Base-by-base conservation (phyloP, 2,329 filamentous ascomycete genomes). In the Talaromyces marneffei region DNA sequence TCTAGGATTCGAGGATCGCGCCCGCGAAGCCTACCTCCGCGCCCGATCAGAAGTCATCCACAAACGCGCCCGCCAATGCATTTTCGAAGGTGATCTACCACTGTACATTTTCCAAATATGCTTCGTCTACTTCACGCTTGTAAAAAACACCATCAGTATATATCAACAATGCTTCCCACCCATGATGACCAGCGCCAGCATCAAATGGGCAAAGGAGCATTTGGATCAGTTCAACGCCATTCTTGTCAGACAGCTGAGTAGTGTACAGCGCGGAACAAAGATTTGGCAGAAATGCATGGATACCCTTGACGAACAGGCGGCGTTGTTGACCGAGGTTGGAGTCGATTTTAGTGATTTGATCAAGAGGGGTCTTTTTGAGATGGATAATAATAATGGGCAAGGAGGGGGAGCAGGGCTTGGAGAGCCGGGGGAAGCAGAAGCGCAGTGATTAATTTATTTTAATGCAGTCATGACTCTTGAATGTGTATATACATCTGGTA, bases 201-300 rank as follows among this genome's bases (percentile, higher is more conserved):
- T 99, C 69, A 95, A 93, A 72, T 99, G 94, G 94, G 92, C 92
- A n/a, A 97, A 97, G 75, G 89, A 94, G 68, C 87, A 96, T 72
- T 86, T 97, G 1, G 92, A 97, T 68, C 87, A 87, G 1, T 97
- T 97, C 80, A 97, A 97, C 69, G 82, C 82, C 50, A 86, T 94
- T 56, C 80, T 99, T 39, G 85, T 83, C 37, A 82, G 93, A 62
- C 94, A 97, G 76, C 79, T 99, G 64, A 95, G 91, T 76, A 92
- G 90, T 71, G 89, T 94, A 2, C 88, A 95, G 63, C 83, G 81
- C 55, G 87, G 84, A n/a, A 88, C 88, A 14, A 82, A 85, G 48
- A 83, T 90, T 1, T 97, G 91, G 90, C 84, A 83, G 58, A 84
- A 90, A 69, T 97, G 94, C 75, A 87, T 97, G 79, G 85, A 88